Evolutionary conservation across 352 stramenopile species (phyloP).

Genomic region (Thraustochytrium striatum): DNA sequence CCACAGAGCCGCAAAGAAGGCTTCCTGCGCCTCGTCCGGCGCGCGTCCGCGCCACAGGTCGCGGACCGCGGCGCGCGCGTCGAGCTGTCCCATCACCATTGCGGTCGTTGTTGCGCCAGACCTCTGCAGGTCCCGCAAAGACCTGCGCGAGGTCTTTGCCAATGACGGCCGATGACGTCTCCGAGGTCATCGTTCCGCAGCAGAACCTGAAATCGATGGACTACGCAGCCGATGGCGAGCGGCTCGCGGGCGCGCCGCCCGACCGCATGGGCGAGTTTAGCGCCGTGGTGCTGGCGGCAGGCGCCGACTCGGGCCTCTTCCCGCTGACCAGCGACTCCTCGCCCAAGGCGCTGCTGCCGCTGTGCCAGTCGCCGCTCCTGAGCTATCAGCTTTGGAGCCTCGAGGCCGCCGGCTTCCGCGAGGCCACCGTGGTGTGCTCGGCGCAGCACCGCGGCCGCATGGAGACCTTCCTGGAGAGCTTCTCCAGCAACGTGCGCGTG

Average conservation of each 20-base stretch:
- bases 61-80: no score
- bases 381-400: slow-evolving; percentile 27
- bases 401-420: slow-evolving; percentile 19
- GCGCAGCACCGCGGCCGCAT: slow-evolving; percentile 3
- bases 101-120: no score
- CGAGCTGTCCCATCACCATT: no score
- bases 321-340: slow-evolving; percentile 11
- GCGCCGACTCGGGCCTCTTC: slow-evolving; percentile 26
- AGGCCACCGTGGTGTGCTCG: not conserved
- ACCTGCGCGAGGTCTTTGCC: not conserved
- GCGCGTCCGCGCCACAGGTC: no score
- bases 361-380: slow-evolving; percentile 15
- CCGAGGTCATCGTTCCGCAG: not conserved
- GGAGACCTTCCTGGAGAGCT: not conserved
- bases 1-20: no score
- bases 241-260: not conserved
- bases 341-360: slow-evolving; percentile 22
- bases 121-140: no score
- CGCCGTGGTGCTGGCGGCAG: slow-evolving; percentile 10
- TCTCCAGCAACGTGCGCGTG: not conserved
- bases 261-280: not conserved
- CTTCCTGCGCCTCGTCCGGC: no score
- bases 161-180: no score
- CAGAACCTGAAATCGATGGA: not conserved
- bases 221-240: not conserved